These are phyloP conservation scores for Barnettozyma pratensis DNA, from an alignment of 805 yeast genomes.

Conservation along the genomic window DNA sequence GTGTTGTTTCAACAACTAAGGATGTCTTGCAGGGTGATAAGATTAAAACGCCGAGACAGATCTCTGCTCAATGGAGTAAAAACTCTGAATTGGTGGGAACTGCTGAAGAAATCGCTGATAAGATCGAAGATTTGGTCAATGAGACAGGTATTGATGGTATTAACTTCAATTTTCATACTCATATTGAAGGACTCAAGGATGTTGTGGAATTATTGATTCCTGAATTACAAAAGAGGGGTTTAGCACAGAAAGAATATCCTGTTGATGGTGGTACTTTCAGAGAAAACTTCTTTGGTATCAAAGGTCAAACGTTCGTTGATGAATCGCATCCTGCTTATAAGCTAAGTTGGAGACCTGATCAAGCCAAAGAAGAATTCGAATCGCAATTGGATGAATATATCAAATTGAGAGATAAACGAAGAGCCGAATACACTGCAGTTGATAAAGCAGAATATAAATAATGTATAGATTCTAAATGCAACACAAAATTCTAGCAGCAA, in stretches of 20 bases:
- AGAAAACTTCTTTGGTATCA: constrained; percentile 26
- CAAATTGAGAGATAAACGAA: neutral
- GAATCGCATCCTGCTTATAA: constrained; percentile 5
- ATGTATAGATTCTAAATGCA: neutral
- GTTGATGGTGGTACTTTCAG: constrained; percentile 31
- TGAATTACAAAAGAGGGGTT: constrained; percentile 32
- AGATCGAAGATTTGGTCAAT: constrained; percentile 35
- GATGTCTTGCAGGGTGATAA: neutral
- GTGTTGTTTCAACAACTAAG: neutral
- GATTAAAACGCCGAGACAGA: constrained; percentile 1
- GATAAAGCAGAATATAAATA: neutral
- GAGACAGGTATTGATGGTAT: constrained; percentile 38
- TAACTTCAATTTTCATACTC: constrained; percentile 34
- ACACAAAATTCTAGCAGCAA: neutral
- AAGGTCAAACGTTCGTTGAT: constrained; percentile 19
- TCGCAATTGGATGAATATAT: neutral
- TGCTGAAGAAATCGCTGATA: constrained; percentile 35
- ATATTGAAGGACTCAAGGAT: constrained; percentile 36
- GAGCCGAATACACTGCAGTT: neutral
- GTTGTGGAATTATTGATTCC: constrained; percentile 34
- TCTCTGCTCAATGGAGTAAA: constrained; percentile 21
- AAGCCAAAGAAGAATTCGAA: neutral
- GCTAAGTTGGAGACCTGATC: neutral
- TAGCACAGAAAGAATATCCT: constrained; percentile 27
- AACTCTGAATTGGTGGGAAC: constrained; percentile 29